Base-by-base conservation (phyloP, 257 asterid genomes). In the Echium plantagineum region DNA sequence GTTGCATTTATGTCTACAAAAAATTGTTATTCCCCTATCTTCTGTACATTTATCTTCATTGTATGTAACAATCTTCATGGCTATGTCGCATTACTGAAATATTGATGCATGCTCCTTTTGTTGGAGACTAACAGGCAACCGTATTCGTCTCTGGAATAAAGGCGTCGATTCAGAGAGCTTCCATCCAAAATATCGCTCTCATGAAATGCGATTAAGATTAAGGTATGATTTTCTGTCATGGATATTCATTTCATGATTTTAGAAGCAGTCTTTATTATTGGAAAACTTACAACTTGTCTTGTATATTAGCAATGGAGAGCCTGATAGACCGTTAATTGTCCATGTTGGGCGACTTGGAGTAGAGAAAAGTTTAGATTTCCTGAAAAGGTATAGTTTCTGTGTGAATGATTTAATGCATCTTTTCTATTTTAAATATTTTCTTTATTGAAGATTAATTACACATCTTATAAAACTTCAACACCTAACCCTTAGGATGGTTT, bases 141-240 rank as follows among this genome's bases (percentile, higher is more conserved):
- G 72, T 74, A 82, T 87, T 60, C 98, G 98, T 55, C 86, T 87
- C 21, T 90, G 98, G 98, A 85, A 83, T 66, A 90, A 90, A 86
- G 98, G 98, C 61, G 96, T 87, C 19, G 98, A 90, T 78, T 87
- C 96, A 9, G 96, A 87, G 66, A 87, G 95, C 75, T 90, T 90
- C 64, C 82, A 87, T 59, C 98, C 98, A 10, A 72, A 72, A 59
- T 87, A 78, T 74, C 78, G 73, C 61, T 75, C 82, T 54, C 76
- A 73, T 2, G 95, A 84, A 68, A 90, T 90, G 98, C 83, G 98
- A 58, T 26, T 74, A 46, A 76, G 83, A 71, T 70, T 90, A 64
- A 85, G 96, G 95, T 83, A 48, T 38, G 61, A 49, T 71, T 46
- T 62, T 63, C 32, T 63, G 8, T 52, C 47, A 13, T 8, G 7